Conservation (phyloP, 306 rosid genomes). For the Sechiopsis laciniata region DNA sequence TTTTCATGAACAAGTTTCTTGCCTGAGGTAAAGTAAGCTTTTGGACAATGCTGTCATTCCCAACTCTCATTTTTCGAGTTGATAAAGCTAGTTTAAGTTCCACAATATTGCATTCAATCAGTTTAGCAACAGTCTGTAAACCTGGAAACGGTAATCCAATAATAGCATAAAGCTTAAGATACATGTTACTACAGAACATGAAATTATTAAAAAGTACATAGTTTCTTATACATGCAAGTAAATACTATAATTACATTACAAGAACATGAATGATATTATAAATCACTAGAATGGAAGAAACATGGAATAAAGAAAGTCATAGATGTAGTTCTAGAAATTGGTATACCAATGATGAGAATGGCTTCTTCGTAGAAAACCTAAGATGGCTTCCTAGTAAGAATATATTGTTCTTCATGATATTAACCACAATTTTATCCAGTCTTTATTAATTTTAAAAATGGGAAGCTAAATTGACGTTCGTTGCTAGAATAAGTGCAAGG, state of each 20-base stretch:
- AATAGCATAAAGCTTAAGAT: slow-evolving; percentile 1
- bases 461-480: background rate
- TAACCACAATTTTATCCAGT: background rate
- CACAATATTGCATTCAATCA: slow-evolving; percentile 72
- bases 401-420: background rate
- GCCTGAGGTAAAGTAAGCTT: slow-evolving; percentile 82
- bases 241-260: background rate
- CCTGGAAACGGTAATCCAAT: slow-evolving; percentile 41
- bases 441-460: background rate
- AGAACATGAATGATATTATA: background rate
- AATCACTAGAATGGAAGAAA: background rate
- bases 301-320: slow-evolving; percentile 5
- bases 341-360: background rate
- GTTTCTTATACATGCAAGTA: background rate
- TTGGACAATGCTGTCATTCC: slow-evolving; percentile 81
- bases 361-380: background rate
- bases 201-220: background rate
- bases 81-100: slow-evolving; percentile 74
- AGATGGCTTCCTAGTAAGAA: background rate
- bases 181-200: background rate
- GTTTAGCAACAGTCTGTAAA: slow-evolving; percentile 51
- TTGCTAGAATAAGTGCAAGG: background rate
- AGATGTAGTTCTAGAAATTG: slow-evolving; percentile 11
- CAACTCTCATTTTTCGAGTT: slow-evolving; percentile 88
- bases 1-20: slow-evolving; percentile 29